Conservation (phyloP, 352 stramenopile genomes). For the Globisporangium heterothallicum region DNA sequence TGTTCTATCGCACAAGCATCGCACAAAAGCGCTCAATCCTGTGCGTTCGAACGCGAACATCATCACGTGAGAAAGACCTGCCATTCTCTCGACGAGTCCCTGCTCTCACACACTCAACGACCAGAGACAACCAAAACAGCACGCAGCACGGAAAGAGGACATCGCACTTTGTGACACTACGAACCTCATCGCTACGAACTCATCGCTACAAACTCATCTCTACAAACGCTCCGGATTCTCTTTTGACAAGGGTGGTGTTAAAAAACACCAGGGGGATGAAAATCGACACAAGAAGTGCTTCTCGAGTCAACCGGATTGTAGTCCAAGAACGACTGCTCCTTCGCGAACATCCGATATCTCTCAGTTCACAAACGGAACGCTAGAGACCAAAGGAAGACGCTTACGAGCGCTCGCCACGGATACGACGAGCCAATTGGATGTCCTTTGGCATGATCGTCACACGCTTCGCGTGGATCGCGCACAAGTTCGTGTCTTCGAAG, state of each 20-base stretch:
- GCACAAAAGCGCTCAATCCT: too few species aligned
- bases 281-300: too few species aligned
- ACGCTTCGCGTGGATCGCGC: constrained; percentile 91
- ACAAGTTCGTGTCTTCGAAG: constrained; percentile 92
- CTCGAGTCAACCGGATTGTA: background rate
- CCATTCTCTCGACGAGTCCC: background rate
- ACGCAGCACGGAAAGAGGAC: too few species aligned
- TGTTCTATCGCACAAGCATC: too few species aligned
- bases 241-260: constrained; percentile 72
- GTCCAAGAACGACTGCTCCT: background rate
- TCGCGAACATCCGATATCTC: background rate
- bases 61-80: background rate
- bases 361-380: background rate
- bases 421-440: constrained; percentile 91
- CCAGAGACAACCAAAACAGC: too few species aligned
- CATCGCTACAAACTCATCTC: constrained; percentile 2
- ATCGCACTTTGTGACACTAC: too few species aligned
- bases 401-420: constrained; percentile 86
- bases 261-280: constrained; percentile 70
- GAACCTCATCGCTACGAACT: too few species aligned
- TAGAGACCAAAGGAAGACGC: constrained; percentile 14
- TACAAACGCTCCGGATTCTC: constrained; percentile 21
- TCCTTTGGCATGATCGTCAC: constrained; percentile 95
- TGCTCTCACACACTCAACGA: too few species aligned
- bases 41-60: too few species aligned